Conservation (phyloP, 2,329 filamentous ascomycete species). For the Botrytis porri region DNA sequence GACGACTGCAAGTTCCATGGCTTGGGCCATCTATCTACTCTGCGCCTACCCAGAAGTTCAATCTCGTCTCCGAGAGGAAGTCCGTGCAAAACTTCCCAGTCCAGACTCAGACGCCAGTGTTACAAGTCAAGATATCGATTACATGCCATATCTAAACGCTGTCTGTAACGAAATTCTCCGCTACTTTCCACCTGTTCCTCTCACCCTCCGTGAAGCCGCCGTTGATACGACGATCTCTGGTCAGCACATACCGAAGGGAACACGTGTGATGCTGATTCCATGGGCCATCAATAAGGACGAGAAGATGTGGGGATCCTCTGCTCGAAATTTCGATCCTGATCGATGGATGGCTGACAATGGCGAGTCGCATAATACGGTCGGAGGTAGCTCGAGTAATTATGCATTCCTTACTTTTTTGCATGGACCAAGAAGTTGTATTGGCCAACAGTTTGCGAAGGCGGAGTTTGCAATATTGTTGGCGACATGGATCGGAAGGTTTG, state of each 20-base stretch:
- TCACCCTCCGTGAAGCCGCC: constrained; percentile 65
- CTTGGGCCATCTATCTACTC: constrained; percentile 73
- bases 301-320: constrained; percentile 73
- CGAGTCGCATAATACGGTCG: constrained; percentile 49
- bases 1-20: constrained; percentile 71
- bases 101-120: constrained; percentile 43
- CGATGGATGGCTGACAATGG: constrained; percentile 59
- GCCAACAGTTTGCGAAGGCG: constrained; percentile 72
- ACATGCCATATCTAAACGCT: constrained; percentile 75
- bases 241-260: constrained; percentile 66
- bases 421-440: constrained; percentile 83
- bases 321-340: constrained; percentile 73
- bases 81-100: constrained; percentile 59
- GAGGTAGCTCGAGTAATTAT: constrained; percentile 74
- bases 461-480: constrained; percentile 85
- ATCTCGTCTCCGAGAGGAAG: constrained; percentile 62
- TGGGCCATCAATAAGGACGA: constrained; percentile 68
- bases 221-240: constrained; percentile 64
- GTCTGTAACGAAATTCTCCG: constrained; percentile 77
- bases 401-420: constrained; percentile 80
- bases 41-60: constrained; percentile 64
- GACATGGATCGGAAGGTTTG: constrained; percentile 71
- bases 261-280: constrained; percentile 61
- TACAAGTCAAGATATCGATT: constrained; percentile 60
- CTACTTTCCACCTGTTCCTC: constrained; percentile 66